A percentile compares a stretch with the other conserved stretches of the same genome.
phyloP scores from a whole-genome alignment of 2,329 filamentous ascomycete genomes.

The Aspergillus ochraceus region DNA sequence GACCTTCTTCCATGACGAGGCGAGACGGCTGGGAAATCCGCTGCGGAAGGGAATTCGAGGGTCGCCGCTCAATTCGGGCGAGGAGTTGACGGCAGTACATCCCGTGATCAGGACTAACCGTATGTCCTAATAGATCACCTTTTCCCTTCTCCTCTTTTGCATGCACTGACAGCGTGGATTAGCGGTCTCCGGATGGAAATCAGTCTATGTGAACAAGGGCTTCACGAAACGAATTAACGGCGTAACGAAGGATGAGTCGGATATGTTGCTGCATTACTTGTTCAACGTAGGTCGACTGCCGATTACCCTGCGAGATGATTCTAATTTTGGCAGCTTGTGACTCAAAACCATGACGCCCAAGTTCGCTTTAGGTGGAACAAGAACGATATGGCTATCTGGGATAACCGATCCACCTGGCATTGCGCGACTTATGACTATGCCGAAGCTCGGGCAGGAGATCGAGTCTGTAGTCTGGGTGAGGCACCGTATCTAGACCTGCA shows the following conservation, averaged over 20 bases:
- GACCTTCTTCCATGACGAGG: slow-evolving; percentile 53
- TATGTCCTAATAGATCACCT: slow-evolving; percentile 7
- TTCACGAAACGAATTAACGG: slow-evolving; percentile 47
- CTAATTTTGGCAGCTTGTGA: slow-evolving; percentile 26
- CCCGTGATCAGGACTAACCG: slow-evolving; percentile 61
- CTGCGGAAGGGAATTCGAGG: slow-evolving; percentile 52
- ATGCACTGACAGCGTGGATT: neutral
- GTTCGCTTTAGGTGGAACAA: slow-evolving; percentile 52
- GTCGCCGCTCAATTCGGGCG: slow-evolving; percentile 56
- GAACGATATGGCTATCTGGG: slow-evolving; percentile 44
- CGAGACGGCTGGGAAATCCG: slow-evolving; percentile 19
- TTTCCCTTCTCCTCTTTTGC: neutral
- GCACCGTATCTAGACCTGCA: slow-evolving; percentile 51
- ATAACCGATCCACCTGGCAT: slow-evolving; percentile 43
- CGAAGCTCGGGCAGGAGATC: slow-evolving; percentile 47
- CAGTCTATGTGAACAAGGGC: slow-evolving; percentile 49
- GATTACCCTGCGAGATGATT: neutral
- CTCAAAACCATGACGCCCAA: slow-evolving; percentile 53
- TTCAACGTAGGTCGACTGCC: slow-evolving; percentile 26
- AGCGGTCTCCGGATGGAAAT: slow-evolving; percentile 63
- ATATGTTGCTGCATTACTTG: slow-evolving; percentile 46
- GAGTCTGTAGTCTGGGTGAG: slow-evolving; percentile 55
- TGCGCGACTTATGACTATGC: slow-evolving; percentile 36
- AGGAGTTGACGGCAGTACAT: slow-evolving; percentile 53
- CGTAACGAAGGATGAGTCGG: slow-evolving; percentile 46